Percentiles rank a stretch among this genome's conserved stretches.
These are phyloP conservation scores for Melaleuca alternifolia DNA, from an alignment of 345 rosid genomes.

Conservation along the genomic window DNA sequence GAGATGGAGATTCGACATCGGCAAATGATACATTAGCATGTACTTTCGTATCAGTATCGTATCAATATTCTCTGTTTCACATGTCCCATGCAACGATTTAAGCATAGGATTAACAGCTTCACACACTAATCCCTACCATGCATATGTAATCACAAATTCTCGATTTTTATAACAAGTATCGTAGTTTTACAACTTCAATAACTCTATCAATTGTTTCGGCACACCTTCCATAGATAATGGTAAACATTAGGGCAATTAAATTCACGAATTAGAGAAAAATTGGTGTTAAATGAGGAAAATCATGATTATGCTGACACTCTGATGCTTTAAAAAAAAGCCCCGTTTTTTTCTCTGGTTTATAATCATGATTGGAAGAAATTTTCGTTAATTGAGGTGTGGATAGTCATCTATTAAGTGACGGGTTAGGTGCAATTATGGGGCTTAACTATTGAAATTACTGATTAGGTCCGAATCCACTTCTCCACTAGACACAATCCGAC, in stretches of 20 bases:
- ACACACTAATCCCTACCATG: neutral
- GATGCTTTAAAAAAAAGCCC: no score
- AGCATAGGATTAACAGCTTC: neutral
- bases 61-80: neutral
- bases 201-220: no score
- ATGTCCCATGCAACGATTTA: neutral
- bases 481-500: neutral
- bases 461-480: neutral
- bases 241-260: neutral
- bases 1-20: no score
- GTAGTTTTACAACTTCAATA: neutral
- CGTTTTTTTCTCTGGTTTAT: no score
- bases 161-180: neutral
- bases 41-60: rapidly evolving
- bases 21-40: no score
- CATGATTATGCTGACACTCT: no score
- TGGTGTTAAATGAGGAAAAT: no score
- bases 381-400: no score
- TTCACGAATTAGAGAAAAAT: neutral
- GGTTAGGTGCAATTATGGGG: no score
- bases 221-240: neutral
- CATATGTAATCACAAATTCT: neutral
- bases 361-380: no score
- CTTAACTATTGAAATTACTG: neutral
- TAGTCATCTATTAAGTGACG: no score